A percentile compares a stretch with the other conserved stretches of the same genome.
These are phyloP conservation scores for Eutrema heterophyllum DNA, from an alignment of 345 rosid genomes.

Conservation along the genomic window DNA sequence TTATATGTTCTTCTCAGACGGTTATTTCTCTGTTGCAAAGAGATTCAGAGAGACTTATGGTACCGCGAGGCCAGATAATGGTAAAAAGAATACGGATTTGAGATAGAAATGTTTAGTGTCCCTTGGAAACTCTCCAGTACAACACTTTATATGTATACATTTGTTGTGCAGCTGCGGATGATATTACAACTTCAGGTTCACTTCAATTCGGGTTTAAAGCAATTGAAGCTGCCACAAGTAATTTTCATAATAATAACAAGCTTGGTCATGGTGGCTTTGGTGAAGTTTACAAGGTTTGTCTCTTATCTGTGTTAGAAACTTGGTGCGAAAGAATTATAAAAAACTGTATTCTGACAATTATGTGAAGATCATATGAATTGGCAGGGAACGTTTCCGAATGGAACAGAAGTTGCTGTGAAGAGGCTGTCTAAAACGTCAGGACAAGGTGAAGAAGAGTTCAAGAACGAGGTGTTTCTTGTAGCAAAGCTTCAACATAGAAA, in stretches of 20 bases:
- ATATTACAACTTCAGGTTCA: conserved; percentile 33
- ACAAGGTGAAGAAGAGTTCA: conserved; percentile 36
- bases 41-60: conserved; percentile 20
- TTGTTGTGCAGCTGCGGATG: conserved; percentile 28
- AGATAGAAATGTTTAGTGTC: neutral
- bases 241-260: conserved; percentile 41
- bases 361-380: neutral
- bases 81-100: conserved; percentile 17
- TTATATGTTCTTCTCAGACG: conserved; percentile 19
- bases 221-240: conserved; percentile 42
- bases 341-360: neutral
- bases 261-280: conserved; percentile 72
- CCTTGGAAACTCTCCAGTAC: neutral
- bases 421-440: conserved; percentile 37
- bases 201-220: conserved; percentile 38
- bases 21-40: conserved; percentile 15
- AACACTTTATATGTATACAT: neutral
- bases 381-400: conserved; percentile 24
- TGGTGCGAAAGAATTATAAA: neutral
- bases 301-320: neutral
- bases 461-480: conserved; percentile 21
- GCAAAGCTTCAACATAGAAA: conserved; percentile 23
- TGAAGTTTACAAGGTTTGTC: conserved; percentile 44
- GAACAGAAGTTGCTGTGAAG: conserved; percentile 45
- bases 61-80: conserved; percentile 28